These are phyloP conservation scores for Eremochloa ophiuroides DNA, from an alignment of 176 grass and related monocot species.

Conservation along the genomic window DNA sequence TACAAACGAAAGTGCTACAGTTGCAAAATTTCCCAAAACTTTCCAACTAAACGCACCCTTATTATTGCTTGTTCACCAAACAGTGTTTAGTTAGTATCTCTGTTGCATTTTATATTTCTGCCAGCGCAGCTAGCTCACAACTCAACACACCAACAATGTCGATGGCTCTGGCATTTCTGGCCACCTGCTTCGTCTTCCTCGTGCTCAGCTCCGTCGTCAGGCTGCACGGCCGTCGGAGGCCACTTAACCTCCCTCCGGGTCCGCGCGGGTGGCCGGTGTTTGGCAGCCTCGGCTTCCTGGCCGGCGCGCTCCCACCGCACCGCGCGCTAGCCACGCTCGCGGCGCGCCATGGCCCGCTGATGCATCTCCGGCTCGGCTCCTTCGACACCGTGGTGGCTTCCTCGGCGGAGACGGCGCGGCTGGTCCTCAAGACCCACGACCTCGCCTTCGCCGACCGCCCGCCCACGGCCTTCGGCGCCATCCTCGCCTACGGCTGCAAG, in stretches of 20 bases:
- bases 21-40: too few species aligned
- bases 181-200: not conserved
- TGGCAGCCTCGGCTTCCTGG: conserved; percentile 38
- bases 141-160: not conserved
- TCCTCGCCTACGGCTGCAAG: conserved; percentile 25
- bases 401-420: conserved; percentile 35
- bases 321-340: conserved; percentile 36
- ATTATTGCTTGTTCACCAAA: not conserved
- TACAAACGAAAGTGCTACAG: too few species aligned
- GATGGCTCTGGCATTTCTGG: not conserved
- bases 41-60: too few species aligned
- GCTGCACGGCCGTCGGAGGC: not conserved
- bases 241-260: conserved; percentile 44
- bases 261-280: conserved; percentile 51
- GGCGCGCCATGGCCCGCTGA: conserved; percentile 47
- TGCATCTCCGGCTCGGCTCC: conserved; percentile 58
- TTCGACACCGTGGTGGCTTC: conserved; percentile 46
- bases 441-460: conserved; percentile 42
- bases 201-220: conserved; percentile 4
- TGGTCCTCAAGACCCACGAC: conserved; percentile 63
- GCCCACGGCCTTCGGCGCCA: conserved; percentile 22
- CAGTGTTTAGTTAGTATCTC: too few species aligned
- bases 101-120: not conserved
- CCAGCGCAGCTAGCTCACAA: conserved; percentile 18
- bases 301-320: conserved; percentile 39